Evolutionary conservation across 1,284 basidiomycete species (phyloP).

Genomic region (Naganishia cerealis): DNA sequence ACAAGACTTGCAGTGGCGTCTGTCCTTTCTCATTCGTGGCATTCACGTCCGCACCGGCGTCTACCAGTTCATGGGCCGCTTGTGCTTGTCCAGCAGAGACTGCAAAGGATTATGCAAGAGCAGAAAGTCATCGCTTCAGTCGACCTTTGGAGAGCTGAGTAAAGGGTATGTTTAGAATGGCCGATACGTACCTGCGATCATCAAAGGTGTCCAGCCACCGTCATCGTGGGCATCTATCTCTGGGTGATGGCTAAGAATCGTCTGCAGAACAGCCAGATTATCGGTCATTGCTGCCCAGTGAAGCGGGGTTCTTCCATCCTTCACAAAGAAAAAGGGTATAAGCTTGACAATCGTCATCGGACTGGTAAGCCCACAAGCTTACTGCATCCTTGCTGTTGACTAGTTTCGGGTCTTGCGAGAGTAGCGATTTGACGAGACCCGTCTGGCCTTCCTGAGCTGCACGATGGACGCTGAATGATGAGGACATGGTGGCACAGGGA

Average conservation of each 20-base stretch:
- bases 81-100: slow-evolving; percentile 78
- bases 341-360: not conserved
- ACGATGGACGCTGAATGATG: slow-evolving; percentile 48
- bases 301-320: slow-evolving; percentile 85
- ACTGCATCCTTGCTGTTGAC: slow-evolving; percentile 72
- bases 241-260: slow-evolving; percentile 68
- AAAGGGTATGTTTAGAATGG: not conserved
- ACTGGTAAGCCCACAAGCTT: slow-evolving; percentile 38
- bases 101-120: slow-evolving; percentile 44
- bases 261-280: slow-evolving; percentile 67
- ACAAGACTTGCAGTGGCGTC: slow-evolving; percentile 71
- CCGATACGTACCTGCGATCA: slow-evolving; percentile 70
- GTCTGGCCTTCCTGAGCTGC: slow-evolving; percentile 63
- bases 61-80: slow-evolving; percentile 74
- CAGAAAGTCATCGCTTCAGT: not conserved
- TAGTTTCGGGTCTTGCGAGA: slow-evolving; percentile 66
- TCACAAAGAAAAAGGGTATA: not conserved
- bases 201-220: slow-evolving; percentile 80
- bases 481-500: slow-evolving; percentile 15
- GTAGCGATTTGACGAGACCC: slow-evolving; percentile 68
- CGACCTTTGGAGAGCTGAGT: not conserved
- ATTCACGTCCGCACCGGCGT: slow-evolving; percentile 80
- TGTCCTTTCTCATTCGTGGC: slow-evolving; percentile 80
- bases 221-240: slow-evolving; percentile 71
- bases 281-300: slow-evolving; percentile 82